A percentile compares a stretch with the other conserved stretches of the same genome.
Conservation (phyloP, 148 eudicot species). For the Chenopodium album region DNA sequence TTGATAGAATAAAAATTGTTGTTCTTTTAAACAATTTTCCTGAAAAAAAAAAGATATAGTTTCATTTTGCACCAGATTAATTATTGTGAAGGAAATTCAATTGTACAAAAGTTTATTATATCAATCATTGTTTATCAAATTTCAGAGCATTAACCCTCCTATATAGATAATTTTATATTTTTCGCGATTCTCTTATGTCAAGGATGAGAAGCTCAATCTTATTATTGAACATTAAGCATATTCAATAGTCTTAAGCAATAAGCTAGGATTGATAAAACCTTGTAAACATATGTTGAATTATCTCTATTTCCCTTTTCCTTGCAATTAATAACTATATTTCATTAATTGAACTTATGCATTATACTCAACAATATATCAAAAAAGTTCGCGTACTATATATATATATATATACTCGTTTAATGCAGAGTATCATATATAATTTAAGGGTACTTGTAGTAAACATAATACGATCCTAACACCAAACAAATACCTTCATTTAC, state of each 20-base stretch:
- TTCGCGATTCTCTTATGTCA: neutral
- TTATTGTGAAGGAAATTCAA: conserved; percentile 14
- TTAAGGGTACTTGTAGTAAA: neutral
- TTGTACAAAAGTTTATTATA: conserved; percentile 24
- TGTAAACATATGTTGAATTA: neutral
- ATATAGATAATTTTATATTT: too few species aligned
- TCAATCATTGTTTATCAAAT: neutral
- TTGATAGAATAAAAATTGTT: neutral
- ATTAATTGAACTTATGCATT: too few species aligned
- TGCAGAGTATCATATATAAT: too few species aligned
- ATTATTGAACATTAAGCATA: conserved; percentile 12
- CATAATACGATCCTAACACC: neutral
- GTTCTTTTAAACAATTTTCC: neutral
- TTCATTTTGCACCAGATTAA: conserved; percentile 1
- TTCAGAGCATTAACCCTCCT: neutral
- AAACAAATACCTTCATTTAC: neutral
- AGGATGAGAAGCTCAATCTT: conserved; percentile 12
- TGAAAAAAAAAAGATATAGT: neutral
- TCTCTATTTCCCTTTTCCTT: neutral
- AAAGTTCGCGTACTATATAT: too few species aligned
- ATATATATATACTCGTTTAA: too few species aligned
- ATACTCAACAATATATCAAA: too few species aligned
- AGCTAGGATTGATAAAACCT: neutral
- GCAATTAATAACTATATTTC: neutral
- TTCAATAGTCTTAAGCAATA: conserved; percentile 4